Conservation (phyloP, 2,329 filamentous ascomycete species). For the Triangularia setosa region DNA sequence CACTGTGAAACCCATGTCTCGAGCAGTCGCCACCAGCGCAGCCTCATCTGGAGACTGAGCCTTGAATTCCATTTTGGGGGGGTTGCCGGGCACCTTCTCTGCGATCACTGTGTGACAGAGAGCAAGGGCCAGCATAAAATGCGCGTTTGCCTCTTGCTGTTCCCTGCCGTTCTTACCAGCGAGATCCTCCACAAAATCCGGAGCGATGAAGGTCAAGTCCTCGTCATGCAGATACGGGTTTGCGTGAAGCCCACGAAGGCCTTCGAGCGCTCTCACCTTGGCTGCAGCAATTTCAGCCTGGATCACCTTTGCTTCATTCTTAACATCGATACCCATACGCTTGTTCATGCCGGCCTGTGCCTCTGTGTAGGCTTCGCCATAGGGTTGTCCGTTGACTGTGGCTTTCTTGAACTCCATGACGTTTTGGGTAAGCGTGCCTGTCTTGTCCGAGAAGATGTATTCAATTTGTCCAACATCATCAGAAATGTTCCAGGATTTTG, state of each 20-base stretch:
- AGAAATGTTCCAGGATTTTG: conserved; percentile 98
- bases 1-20: conserved; percentile 92
- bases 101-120: conserved; percentile 97
- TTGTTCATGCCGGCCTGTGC: conserved; percentile 96
- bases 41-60: conserved; percentile 97
- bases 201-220: conserved; percentile 85
- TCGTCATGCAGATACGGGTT: conserved; percentile 92
- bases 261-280: conserved; percentile 66
- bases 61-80: conserved; percentile 88
- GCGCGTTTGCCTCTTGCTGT: conserved; percentile 73
- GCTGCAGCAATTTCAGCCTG: conserved; percentile 75
- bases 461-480: conserved; percentile 97
- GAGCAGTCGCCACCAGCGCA: conserved; percentile 86
- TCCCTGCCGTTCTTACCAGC: conserved; percentile 70
- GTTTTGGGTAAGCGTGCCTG: conserved; percentile 83
- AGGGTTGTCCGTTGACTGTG: conserved; percentile 91
- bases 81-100: conserved; percentile 83
- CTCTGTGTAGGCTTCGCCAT: conserved; percentile 97
- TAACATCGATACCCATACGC: conserved; percentile 80
- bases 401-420: conserved; percentile 99
- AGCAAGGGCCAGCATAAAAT: conserved; percentile 91
- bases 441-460: conserved; percentile 98
- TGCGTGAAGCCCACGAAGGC: conserved; percentile 72
- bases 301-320: conserved; percentile 70
- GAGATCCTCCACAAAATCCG: conserved; percentile 82